Percentiles rank a stretch among this genome's conserved stretches.
phyloP scores from a whole-genome alignment of 176 grass and related monocot species.

The Pontederia paniculata region DNA sequence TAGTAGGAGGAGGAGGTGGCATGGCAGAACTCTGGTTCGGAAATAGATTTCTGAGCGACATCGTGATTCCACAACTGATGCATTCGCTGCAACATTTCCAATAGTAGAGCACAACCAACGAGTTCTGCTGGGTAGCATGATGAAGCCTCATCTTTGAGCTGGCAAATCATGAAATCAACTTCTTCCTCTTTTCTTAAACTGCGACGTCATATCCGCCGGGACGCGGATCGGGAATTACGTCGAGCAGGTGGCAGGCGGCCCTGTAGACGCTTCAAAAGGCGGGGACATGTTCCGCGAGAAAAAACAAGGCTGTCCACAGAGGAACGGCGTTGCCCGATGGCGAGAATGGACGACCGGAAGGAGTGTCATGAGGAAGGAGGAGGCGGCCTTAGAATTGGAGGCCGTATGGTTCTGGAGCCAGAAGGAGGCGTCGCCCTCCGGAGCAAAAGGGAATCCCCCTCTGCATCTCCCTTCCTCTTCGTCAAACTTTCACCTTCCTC shows the following conservation, averaged over 20 bases:
- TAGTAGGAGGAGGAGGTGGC: too few species aligned
- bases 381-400: conserved; percentile 23
- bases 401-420: conserved; percentile 14
- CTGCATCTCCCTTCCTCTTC: neutral
- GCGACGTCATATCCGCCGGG: neutral
- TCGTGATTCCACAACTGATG: too few species aligned
- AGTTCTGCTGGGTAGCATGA: too few species aligned
- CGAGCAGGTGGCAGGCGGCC: conserved; percentile 64
- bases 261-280: conserved; percentile 37
- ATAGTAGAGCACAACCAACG: too few species aligned
- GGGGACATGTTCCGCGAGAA: conserved; percentile 24
- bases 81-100: too few species aligned
- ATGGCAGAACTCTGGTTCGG: too few species aligned
- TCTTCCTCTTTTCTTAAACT: conserved; percentile 4
- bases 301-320: conserved; percentile 20
- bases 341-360: conserved; percentile 47
- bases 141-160: conserved; percentile 43
- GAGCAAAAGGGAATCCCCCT: conserved; percentile 8
- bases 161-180: conserved; percentile 39
- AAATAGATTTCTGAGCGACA: too few species aligned
- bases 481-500: too few species aligned
- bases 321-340: conserved; percentile 22
- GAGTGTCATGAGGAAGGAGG: conserved; percentile 24
- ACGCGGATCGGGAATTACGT: conserved; percentile 29
- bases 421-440: conserved; percentile 3